Evolutionary conservation across 306 rosid genomes (phyloP).

Genomic region (Trifolium subterraneum): DNA sequence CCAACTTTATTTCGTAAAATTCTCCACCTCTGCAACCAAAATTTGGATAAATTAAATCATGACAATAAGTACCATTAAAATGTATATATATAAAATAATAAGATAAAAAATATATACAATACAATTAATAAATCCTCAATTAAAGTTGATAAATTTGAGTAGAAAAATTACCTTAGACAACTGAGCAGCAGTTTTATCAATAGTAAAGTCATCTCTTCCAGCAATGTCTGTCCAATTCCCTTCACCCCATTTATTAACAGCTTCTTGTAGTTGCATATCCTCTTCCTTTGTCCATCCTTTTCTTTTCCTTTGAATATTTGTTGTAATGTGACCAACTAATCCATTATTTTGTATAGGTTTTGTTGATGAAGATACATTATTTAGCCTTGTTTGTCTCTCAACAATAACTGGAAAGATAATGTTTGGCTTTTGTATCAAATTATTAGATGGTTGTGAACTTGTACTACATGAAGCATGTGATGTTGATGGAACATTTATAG

Average conservation of each 20-base stretch:
- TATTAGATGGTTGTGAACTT: slow-evolving; percentile 44
- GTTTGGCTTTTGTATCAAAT: slow-evolving; percentile 47
- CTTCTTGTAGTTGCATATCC: slow-evolving; percentile 63
- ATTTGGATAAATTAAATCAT: slow-evolving; percentile 39
- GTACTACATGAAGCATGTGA: slow-evolving; percentile 37
- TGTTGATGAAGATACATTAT: slow-evolving; percentile 29
- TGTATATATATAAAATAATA: slow-evolving; percentile 9
- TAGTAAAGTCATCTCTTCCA: slow-evolving; percentile 56
- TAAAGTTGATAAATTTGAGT: too few species aligned
- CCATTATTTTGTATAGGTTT: slow-evolving; percentile 47
- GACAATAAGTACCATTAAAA: slow-evolving; percentile 31
- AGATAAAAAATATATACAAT: neutral
- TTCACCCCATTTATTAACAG: slow-evolving; percentile 71
- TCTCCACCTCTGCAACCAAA: slow-evolving; percentile 74
- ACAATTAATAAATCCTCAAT: too few species aligned
- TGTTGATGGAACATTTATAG: slow-evolving; percentile 60
- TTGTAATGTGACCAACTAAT: neutral
- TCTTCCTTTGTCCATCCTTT: slow-evolving; percentile 78
- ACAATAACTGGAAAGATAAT: slow-evolving; percentile 70
- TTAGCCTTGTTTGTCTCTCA: slow-evolving; percentile 55
- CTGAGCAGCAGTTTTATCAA: slow-evolving; percentile 63
- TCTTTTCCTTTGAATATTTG: slow-evolving; percentile 57
- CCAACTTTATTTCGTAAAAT: slow-evolving; percentile 56
- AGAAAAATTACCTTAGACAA: slow-evolving; percentile 67
- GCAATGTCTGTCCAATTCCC: slow-evolving; percentile 75